A percentile compares a stretch with the other conserved stretches of the same genome.
Evolutionary conservation across 306 rosid species (phyloP).

Genomic region (Ormosia semicastrata): DNA sequence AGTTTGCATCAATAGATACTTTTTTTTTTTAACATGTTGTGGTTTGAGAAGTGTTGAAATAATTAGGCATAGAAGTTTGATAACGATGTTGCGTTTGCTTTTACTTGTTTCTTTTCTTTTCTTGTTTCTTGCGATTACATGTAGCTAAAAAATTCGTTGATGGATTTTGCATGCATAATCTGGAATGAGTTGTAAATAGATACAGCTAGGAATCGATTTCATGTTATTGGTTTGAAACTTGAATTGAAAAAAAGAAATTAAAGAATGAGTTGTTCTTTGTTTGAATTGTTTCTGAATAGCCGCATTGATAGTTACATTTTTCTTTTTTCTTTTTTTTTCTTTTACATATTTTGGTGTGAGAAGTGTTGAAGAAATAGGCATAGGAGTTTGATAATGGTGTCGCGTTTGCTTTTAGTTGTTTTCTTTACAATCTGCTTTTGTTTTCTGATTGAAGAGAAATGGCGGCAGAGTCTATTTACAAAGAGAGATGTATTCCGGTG

Average conservation of each 20-base stretch:
- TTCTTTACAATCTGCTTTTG: constrained; percentile 26
- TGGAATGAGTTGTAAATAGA: neutral
- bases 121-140: too few species aligned
- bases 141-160: too few species aligned
- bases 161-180: too few species aligned
- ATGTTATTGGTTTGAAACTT: neutral
- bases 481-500: constrained; percentile 82
- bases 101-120: too few species aligned
- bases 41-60: too few species aligned
- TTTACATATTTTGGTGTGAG: neutral
- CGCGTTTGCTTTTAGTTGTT: constrained; percentile 5
- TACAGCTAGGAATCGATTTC: too few species aligned
- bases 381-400: neutral
- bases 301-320: neutral
- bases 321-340: neutral
- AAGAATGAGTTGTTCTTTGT: neutral
- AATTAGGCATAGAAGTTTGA: too few species aligned
- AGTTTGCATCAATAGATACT: too few species aligned
- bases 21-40: too few species aligned
- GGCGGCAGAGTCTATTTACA: constrained; percentile 95
- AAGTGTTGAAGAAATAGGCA: constrained; percentile 21
- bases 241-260: neutral
- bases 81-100: too few species aligned
- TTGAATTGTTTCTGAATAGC: neutral
- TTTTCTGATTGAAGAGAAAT: constrained; percentile 61